Conservation (phyloP, 352 stramenopile species). For the Globisporangium sylvaticum region DNA sequence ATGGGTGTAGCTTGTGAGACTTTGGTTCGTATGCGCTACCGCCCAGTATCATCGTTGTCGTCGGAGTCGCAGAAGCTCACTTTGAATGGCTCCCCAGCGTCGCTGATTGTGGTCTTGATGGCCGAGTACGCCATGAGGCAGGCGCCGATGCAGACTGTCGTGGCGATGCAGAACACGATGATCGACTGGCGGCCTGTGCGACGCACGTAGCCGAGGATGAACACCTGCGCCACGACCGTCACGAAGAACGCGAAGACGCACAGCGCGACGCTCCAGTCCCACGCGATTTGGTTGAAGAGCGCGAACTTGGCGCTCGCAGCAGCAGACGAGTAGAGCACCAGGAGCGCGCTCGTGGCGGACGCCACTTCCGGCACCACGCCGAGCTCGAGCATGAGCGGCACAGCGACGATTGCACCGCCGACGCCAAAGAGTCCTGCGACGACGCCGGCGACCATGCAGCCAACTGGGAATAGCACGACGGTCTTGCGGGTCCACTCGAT, state of each 20-base stretch:
- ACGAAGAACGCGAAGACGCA: constrained; percentile 42
- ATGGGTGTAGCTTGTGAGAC: not conserved
- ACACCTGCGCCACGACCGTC: constrained; percentile 37
- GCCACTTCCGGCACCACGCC: constrained; percentile 44
- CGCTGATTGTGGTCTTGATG: constrained; percentile 36
- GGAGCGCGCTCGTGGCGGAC: constrained; percentile 35
- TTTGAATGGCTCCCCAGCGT: constrained; percentile 27
- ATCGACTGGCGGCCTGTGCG: constrained; percentile 42
- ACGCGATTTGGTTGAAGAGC: constrained; percentile 43
- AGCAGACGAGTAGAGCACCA: constrained; percentile 50
- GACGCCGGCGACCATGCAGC: constrained; percentile 30
- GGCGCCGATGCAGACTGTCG: constrained; percentile 36
- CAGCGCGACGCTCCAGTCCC: constrained; percentile 37
- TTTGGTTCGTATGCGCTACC: not conserved
- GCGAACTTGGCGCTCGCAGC: constrained; percentile 43
- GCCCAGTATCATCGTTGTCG: not conserved
- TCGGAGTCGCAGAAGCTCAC: constrained; percentile 25
- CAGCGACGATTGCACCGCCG: constrained; percentile 45
- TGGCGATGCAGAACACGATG: constrained; percentile 45
- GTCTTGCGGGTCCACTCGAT: constrained; percentile 37
- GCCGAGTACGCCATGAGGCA: constrained; percentile 45
- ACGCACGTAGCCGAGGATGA: constrained; percentile 48
- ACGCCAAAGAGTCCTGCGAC: constrained; percentile 44
- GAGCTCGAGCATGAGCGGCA: constrained; percentile 53
- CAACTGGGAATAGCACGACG: constrained; percentile 30